phyloP scores from a whole-genome alignment of 2,329 filamentous ascomycete genomes.

The Xylariales sp. region DNA sequence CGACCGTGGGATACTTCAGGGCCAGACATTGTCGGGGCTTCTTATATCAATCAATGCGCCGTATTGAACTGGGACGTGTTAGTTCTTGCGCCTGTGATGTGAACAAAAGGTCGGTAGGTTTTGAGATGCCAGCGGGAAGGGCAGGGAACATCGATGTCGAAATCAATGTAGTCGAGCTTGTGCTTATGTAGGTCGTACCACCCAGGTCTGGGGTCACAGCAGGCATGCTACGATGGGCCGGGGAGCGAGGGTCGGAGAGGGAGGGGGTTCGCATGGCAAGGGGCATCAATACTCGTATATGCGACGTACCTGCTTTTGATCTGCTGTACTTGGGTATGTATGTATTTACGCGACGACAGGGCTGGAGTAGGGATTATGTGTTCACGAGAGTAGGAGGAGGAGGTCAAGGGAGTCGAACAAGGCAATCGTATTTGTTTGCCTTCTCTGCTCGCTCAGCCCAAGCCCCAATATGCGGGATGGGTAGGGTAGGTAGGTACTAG shows the following conservation, averaged over 20 bases:
- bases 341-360: neutral
- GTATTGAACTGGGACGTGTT: neutral
- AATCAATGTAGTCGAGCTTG: neutral
- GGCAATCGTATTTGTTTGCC: neutral
- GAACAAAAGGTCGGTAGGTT: neutral
- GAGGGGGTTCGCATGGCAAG: neutral
- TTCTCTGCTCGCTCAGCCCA: constrained; percentile 24
- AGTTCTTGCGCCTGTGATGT: neutral
- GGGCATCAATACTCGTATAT: too few species aligned
- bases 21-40: constrained; percentile 47
- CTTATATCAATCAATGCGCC: constrained; percentile 10
- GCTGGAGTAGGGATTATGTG: neutral
- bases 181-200: constrained; percentile 17
- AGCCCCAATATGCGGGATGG: constrained; percentile 1
- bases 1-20: constrained; percentile 70
- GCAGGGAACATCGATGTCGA: neutral
- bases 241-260: constrained; percentile 11
- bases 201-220: constrained; percentile 14
- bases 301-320: constrained; percentile 23
- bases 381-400: neutral
- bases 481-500: too few species aligned
- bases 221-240: constrained; percentile 9
- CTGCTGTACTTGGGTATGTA: neutral
- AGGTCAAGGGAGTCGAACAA: neutral
- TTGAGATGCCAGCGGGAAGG: neutral